phyloP scores from a whole-genome alignment of 1,139 yeast genomes.

The Zygoascus meyerae region DNA sequence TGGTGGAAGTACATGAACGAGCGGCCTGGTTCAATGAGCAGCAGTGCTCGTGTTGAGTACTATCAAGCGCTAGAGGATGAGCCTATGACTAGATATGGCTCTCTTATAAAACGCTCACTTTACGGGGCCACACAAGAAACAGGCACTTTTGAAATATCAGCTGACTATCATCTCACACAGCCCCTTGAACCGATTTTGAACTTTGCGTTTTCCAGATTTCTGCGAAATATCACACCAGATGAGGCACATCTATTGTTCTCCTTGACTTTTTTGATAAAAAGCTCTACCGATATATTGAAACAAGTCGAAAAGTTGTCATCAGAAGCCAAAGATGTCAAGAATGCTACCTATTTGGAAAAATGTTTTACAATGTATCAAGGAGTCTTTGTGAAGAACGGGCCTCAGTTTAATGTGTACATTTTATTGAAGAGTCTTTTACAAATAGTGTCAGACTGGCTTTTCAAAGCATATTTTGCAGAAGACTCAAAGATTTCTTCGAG shows the following conservation, averaged over 20 bases:
- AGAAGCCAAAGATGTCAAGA: too few relatives aligned
- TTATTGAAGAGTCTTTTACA: constrained; percentile 1
- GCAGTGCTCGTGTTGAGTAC: background rate
- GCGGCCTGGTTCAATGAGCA: background rate
- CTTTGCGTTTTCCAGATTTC: background rate
- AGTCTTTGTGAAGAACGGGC: constrained; percentile 4
- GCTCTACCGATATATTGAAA: too few relatives aligned
- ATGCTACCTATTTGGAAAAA: background rate
- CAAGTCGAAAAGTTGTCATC: too few relatives aligned
- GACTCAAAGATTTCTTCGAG: background rate
- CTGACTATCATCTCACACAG: background rate
- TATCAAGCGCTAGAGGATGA: background rate
- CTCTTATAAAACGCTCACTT: background rate
- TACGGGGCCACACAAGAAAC: background rate
- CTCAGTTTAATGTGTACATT: constrained; percentile 4
- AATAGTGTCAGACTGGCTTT: background rate
- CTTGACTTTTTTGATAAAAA: too few relatives aligned
- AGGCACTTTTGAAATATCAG: background rate
- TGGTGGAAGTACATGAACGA: background rate
- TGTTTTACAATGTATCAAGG: constrained; percentile 5
- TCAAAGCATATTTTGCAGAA: background rate
- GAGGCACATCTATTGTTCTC: constrained; percentile 37
- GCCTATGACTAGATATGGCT: background rate
- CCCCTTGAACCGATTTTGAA: constrained; percentile 3
- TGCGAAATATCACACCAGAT: constrained; percentile 16